phyloP scores from a whole-genome alignment of 352 stramenopile genomes.

The Elongisporangium senticosum region DNA sequence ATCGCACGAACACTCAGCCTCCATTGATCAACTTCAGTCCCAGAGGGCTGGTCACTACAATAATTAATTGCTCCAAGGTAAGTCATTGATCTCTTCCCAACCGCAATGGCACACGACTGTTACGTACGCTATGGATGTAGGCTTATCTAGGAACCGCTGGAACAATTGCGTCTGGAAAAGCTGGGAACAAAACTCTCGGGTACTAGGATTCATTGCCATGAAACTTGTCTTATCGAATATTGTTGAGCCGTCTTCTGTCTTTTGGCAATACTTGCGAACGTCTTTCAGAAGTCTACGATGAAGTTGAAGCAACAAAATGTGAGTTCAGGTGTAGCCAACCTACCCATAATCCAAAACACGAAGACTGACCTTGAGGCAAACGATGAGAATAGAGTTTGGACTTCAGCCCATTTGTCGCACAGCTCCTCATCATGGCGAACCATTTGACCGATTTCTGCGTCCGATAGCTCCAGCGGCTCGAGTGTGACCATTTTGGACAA shows the following conservation, averaged over 20 bases:
- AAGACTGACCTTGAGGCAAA: slow-evolving; percentile 43
- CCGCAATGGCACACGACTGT: slow-evolving; percentile 10
- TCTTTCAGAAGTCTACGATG: slow-evolving; percentile 51
- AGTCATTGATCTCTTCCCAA: background rate
- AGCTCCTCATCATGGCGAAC: slow-evolving; percentile 39
- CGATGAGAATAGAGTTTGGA: slow-evolving; percentile 42
- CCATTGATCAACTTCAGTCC: slow-evolving; percentile 34
- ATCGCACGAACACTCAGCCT: slow-evolving; percentile 38
- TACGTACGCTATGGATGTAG: slow-evolving; percentile 13
- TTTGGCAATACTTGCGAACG: slow-evolving; percentile 49
- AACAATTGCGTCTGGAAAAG: slow-evolving; percentile 77
- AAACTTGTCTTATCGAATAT: slow-evolving; percentile 56
- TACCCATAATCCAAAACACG: background rate
- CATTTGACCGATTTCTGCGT: slow-evolving; percentile 19
- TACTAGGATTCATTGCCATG: slow-evolving; percentile 43
- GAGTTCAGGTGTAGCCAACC: background rate
- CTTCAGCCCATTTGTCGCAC: slow-evolving; percentile 51
- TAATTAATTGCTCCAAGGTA: background rate
- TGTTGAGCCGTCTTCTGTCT: slow-evolving; percentile 1
- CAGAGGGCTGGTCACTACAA: slow-evolving; percentile 6
- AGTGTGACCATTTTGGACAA: slow-evolving; percentile 16
- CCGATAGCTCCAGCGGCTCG: slow-evolving; percentile 13
- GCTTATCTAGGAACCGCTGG: slow-evolving; percentile 56
- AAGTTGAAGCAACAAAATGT: background rate
- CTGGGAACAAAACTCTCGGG: slow-evolving; percentile 57